A percentile compares a stretch with the other conserved stretches of the same genome.
These are phyloP conservation scores for Aspergillus phoenicis DNA, from an alignment of 2,329 filamentous ascomycete genomes.

Conservation along the genomic window DNA sequence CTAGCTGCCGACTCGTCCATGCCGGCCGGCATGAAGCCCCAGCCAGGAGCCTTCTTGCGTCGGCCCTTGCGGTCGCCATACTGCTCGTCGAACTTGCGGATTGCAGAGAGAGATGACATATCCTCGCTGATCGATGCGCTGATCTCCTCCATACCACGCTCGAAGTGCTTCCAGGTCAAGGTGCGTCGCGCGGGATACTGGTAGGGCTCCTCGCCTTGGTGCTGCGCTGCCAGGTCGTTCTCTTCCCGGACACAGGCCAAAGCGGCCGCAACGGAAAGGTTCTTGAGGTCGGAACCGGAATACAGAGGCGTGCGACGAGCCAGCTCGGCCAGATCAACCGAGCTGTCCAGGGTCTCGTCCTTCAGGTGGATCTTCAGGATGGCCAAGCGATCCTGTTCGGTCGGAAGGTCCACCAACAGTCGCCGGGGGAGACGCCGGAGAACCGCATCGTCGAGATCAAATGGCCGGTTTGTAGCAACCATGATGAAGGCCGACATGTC, in stretches of 20 bases:
- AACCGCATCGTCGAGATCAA: conserved; percentile 75
- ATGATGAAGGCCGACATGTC: conserved; percentile 88
- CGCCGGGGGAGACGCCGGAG: conserved; percentile 54
- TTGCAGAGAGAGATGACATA: conserved; percentile 81
- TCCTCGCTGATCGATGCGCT: conserved; percentile 91
- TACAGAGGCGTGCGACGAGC: conserved; percentile 52
- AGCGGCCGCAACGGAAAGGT: conserved; percentile 54
- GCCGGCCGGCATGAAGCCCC: conserved; percentile 52
- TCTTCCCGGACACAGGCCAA: conserved; percentile 53
- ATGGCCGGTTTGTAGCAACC: conserved; percentile 94
- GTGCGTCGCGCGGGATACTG: conserved; percentile 69
- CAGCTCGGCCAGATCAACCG: conserved; percentile 47
- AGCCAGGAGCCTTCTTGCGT: conserved; percentile 59
- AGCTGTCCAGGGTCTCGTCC: conserved; percentile 46
- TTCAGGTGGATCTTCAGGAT: conserved; percentile 56
- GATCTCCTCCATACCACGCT: conserved; percentile 83
- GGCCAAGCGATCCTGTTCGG: conserved; percentile 46
- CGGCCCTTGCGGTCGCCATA: conserved; percentile 79
- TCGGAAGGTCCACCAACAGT: conserved; percentile 54
- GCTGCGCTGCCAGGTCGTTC: conserved; percentile 42
- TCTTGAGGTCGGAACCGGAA: conserved; percentile 57
- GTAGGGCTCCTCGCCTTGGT: conserved; percentile 49
- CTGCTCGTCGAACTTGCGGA: conserved; percentile 93
- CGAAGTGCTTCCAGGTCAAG: conserved; percentile 73
- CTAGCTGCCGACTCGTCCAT: conserved; percentile 33